phyloP scores from a whole-genome alignment of 768 basidiomycete genomes.

The Strobilomyces dryophilus region DNA sequence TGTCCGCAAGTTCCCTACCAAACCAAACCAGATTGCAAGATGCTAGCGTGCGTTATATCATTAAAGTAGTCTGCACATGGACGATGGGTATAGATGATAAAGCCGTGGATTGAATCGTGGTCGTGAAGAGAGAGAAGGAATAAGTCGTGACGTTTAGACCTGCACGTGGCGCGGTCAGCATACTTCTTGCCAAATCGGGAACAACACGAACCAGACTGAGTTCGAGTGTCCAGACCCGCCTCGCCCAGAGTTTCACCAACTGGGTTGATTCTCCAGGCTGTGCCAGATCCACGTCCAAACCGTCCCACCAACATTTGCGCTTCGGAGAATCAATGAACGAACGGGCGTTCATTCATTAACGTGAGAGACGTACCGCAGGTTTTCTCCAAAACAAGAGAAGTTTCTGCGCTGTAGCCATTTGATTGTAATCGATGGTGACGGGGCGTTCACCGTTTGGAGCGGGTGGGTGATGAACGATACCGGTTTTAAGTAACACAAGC shows the following conservation, averaged over 20 bases:
- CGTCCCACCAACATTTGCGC: constrained; percentile 99
- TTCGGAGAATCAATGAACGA: constrained; percentile 29
- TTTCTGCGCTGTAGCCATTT: constrained; percentile 98
- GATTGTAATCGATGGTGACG: constrained; percentile 82
- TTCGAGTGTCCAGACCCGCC: constrained; percentile 97
- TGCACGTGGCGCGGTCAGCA: constrained; percentile 5
- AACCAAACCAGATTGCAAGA: constrained; percentile 15
- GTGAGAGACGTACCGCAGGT: constrained; percentile 75
- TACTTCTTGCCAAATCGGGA: neutral
- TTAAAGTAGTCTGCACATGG: constrained; percentile 25
- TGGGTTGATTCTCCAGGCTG: constrained; percentile 47
- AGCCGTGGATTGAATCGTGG: constrained; percentile 15
- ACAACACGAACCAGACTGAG: constrained; percentile 70
- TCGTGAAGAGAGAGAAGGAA: constrained; percentile 14
- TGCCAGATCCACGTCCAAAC: constrained; percentile 83
- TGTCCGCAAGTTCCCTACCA: neutral
- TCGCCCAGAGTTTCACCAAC: constrained; percentile 89
- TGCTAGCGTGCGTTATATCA: constrained; percentile 27
- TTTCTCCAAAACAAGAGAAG: constrained; percentile 97
- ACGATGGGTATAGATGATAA: constrained; percentile 25
- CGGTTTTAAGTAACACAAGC: constrained; percentile 94
- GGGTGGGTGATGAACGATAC: constrained; percentile 70
- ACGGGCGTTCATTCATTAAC: neutral
- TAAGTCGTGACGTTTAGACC: constrained; percentile 16
- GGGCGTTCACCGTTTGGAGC: constrained; percentile 55